phyloP scores from a whole-genome alignment of 2,329 filamentous ascomycete genomes.

The Fusarium newnesense region DNA sequence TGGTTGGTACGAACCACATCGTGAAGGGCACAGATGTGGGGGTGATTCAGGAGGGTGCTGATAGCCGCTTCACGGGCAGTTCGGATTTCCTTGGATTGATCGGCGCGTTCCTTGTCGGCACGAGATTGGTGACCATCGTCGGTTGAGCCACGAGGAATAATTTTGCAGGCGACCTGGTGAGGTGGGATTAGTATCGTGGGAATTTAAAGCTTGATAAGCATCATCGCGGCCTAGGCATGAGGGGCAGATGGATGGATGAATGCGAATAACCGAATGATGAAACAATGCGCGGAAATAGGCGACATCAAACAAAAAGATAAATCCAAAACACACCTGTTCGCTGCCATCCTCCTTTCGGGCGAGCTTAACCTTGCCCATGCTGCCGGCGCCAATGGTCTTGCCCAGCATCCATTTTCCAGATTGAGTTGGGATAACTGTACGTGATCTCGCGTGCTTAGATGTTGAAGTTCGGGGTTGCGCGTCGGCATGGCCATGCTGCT shows the following conservation, averaged over 20 bases:
- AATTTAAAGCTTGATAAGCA: conserved; percentile 4
- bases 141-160: conserved; percentile 88
- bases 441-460: conserved; percentile 65
- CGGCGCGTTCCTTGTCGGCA: conserved; percentile 85
- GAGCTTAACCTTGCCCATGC: conserved; percentile 99
- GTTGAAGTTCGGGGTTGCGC: conserved; percentile 51
- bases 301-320: background rate
- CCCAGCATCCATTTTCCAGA: conserved; percentile 95
- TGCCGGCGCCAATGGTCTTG: conserved; percentile 96
- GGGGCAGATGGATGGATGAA: conserved; percentile 14
- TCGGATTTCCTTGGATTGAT: conserved; percentile 95
- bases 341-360: conserved; percentile 89
- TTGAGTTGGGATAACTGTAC: conserved; percentile 88
- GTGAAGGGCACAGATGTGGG: conserved; percentile 94
- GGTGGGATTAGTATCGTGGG: conserved; percentile 24
- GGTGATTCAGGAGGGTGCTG: conserved; percentile 91
- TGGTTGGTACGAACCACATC: conserved; percentile 96
- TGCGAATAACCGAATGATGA: conserved; percentile 4
- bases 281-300: background rate
- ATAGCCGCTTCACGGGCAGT: conserved; percentile 97
- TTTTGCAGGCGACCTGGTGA: conserved; percentile 86
- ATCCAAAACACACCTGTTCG: conserved; percentile 76
- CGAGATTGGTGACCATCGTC: conserved; percentile 81
- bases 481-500: conserved; percentile 51
- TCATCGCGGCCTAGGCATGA: conserved; percentile 11